A percentile compares a stretch with the other conserved stretches of the same genome.
phyloP scores from a whole-genome alignment of 306 rosid genomes.

The Cotoneaster glaucophyllus region DNA sequence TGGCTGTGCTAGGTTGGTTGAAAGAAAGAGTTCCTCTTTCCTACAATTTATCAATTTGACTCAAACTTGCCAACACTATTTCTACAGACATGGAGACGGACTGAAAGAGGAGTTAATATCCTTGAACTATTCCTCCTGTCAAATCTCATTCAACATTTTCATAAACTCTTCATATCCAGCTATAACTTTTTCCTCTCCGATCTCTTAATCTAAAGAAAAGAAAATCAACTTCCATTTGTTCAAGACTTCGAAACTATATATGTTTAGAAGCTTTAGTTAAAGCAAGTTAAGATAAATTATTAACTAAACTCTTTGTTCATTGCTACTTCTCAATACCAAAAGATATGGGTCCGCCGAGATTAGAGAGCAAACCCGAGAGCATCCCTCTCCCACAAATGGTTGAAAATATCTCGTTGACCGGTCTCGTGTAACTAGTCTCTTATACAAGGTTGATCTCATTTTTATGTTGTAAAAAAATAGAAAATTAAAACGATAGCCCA shows the following conservation, averaged over 20 bases:
- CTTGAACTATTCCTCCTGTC: slow-evolving; percentile 9
- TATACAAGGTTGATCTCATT: too few species aligned
- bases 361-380: too few species aligned
- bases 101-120: neutral
- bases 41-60: slow-evolving; percentile 17
- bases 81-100: slow-evolving; percentile 24
- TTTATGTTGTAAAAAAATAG: too few species aligned
- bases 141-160: slow-evolving; percentile 3
- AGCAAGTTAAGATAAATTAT: neutral
- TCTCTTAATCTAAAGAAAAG: neutral
- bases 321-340: too few species aligned
- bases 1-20: slow-evolving; percentile 35
- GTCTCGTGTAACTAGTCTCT: too few species aligned
- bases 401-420: too few species aligned
- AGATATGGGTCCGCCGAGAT: too few species aligned
- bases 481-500: too few species aligned
- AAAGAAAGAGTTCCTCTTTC: slow-evolving; percentile 21
- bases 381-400: too few species aligned
- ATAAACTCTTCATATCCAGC: neutral
- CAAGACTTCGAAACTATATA: neutral
- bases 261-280: neutral
- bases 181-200: neutral
- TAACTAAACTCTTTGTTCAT: too few species aligned
- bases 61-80: slow-evolving; percentile 26
- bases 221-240: neutral